phyloP scores from a whole-genome alignment of 2,329 filamentous ascomycete genomes.

The Cercospora canescens region DNA sequence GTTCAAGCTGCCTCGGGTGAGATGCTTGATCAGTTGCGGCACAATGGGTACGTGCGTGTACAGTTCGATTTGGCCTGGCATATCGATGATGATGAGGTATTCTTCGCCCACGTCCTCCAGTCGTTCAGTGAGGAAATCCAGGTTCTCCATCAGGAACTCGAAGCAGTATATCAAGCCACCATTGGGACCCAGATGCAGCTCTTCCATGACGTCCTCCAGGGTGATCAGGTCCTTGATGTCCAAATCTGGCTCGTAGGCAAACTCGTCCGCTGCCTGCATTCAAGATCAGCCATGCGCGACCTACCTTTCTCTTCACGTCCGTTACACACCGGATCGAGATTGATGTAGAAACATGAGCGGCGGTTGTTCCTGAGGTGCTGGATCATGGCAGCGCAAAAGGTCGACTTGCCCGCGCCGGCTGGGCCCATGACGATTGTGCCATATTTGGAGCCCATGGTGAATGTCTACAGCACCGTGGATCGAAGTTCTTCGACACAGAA shows the following conservation, averaged over 20 bases:
- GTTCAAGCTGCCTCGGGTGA: constrained; percentile 80
- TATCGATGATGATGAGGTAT: constrained; percentile 96
- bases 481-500: background rate
- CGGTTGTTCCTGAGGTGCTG: constrained; percentile 88
- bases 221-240: constrained; percentile 95
- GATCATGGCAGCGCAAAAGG: constrained; percentile 91
- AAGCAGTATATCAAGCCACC: constrained; percentile 95
- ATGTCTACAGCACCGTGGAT: background rate
- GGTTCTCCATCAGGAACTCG: constrained; percentile 91
- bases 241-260: constrained; percentile 87
- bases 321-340: constrained; percentile 65
- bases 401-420: constrained; percentile 95
- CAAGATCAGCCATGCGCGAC: constrained; percentile 10
- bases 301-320: background rate
- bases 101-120: constrained; percentile 88
- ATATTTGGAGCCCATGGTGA: constrained; percentile 62
- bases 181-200: constrained; percentile 86
- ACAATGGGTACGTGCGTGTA: constrained; percentile 96
- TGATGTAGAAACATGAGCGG: constrained; percentile 96
- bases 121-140: constrained; percentile 85
- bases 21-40: constrained; percentile 77
- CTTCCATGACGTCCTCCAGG: constrained; percentile 94
- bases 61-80: constrained; percentile 97
- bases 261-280: constrained; percentile 80
- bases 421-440: constrained; percentile 95